Base-by-base conservation (phyloP, 176 grass and related monocot species). In the Ensete glaucum region DNA sequence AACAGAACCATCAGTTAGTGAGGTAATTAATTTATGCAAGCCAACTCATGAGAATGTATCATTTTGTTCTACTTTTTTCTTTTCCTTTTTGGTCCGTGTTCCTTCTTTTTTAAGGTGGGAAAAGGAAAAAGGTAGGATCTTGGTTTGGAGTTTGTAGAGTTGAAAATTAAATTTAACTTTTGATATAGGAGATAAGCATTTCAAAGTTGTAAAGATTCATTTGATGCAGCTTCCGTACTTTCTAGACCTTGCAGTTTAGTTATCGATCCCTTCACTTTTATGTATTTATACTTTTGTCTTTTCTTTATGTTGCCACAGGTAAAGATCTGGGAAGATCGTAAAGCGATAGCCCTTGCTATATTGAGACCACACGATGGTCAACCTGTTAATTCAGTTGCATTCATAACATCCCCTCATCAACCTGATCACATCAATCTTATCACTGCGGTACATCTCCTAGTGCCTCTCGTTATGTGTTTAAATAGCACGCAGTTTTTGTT, bases 251-350 rank as follows among this genome's bases (percentile, higher is more conserved):
- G 19, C 24, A n/a, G 52, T 71, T 20, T 71, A 71, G 7, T 20
- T 71, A 51, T 2, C 13, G 7, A 11, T 9, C 48, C 27, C 69
- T 78, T 27, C 63, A 23, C 62, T 21, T 73, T 73, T 73, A 22
- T 9, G 8, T 51, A 71, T 69, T 69, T 53, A 57, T 57, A 73
- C 11, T 85, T 1, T 79, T 53, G 1, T 67, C 6, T 80, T 80
- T 86, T 69, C 34, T 43, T 43, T 43, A 43, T 43, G 34, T 43
- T 54, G 50, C 67, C 87, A 78, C 86, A 98, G 94, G 94, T 98
- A 78, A 98, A 93, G 66, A 88, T 98, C 48, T 98, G 94, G 94
- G 88, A 91, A 79, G 94, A 98, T 77, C 86, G 90, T 49, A 98
- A 73, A 60, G 62, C 73, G 80, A 72, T 70, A 17, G 82, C 84